These are phyloP conservation scores for Bipolaris cookei DNA, from an alignment of 2,329 filamentous ascomycete species.

Conservation along the genomic window DNA sequence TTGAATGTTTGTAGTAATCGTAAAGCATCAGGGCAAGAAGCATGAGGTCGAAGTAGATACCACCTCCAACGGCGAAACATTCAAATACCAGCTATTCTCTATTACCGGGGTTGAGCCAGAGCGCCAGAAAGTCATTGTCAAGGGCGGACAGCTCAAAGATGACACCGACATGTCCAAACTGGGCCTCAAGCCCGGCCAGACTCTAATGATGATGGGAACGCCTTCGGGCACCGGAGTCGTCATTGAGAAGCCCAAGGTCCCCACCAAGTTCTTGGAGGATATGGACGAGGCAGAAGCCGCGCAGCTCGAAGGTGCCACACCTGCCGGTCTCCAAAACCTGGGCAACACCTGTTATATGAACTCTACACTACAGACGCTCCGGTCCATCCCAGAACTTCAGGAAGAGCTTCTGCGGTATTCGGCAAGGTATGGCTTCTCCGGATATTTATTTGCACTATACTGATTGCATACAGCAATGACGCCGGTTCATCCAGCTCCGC, in stretches of 20 bases:
- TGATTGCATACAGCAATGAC: conserved; percentile 31
- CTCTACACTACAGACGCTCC: conserved; percentile 90
- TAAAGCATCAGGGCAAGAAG: conserved; percentile 95
- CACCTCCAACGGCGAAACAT: conserved; percentile 81
- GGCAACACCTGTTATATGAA: conserved; percentile 99
- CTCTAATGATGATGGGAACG: conserved; percentile 96
- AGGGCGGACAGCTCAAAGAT: conserved; percentile 94
- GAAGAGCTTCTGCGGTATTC: conserved; percentile 73
- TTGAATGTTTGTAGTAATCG: conserved; percentile 67
- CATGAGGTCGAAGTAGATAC: conserved; percentile 93
- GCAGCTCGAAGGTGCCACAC: conserved; percentile 79
- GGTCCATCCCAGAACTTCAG: conserved; percentile 89
- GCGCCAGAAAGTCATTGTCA: conserved; percentile 93
- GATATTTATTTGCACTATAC: neutral
- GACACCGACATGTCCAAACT: conserved; percentile 85
- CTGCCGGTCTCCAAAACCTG: conserved; percentile 86
- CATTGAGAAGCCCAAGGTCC: conserved; percentile 74
- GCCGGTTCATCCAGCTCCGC: conserved; percentile 43
- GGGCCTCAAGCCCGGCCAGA: conserved; percentile 82
- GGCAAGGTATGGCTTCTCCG: conserved; percentile 37
- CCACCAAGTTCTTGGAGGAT: conserved; percentile 89
- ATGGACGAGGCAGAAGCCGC: conserved; percentile 96
- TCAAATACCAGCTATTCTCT: conserved; percentile 95
- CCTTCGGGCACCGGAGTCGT: conserved; percentile 70
- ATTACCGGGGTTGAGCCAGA: conserved; percentile 95